Conservation (phyloP, 352 stramenopile species). For the Aphanomyces stellatus region DNA sequence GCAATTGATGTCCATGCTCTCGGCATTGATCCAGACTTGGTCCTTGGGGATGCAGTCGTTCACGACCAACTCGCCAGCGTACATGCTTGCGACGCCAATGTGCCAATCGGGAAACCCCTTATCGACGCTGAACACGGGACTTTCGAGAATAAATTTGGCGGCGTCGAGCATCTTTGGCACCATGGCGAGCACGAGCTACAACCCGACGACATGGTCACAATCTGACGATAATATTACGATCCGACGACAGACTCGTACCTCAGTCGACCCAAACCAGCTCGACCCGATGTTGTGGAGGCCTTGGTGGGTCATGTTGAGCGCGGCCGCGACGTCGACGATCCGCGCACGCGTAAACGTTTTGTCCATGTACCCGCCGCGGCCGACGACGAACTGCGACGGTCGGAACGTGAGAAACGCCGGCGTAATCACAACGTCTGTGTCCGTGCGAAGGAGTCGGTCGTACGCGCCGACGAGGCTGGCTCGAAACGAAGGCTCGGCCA, state of each 20-base stretch:
- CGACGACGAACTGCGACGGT: neutral
- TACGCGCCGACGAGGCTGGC: neutral
- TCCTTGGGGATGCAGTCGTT: neutral
- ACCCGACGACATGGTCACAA: too few species aligned
- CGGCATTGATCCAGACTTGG: neutral
- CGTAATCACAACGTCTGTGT: neutral
- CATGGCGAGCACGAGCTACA: neutral
- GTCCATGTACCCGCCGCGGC: neutral
- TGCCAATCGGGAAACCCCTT: neutral
- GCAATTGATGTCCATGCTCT: constrained; percentile 1
- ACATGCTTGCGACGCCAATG: neutral
- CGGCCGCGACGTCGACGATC: neutral
- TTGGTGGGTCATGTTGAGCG: neutral
- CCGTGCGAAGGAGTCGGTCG: neutral
- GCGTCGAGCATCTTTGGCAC: neutral
- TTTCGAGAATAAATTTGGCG: constrained; percentile 3
- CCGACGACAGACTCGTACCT: too few species aligned
- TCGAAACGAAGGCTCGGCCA: neutral
- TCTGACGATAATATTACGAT: neutral
- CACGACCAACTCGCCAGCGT: neutral
- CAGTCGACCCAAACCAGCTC: neutral
- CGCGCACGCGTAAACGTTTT: neutral
- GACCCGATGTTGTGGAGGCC: neutral
- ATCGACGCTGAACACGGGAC: neutral
- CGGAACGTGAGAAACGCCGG: neutral